A percentile compares a stretch with the other conserved stretches of the same genome.
These are phyloP conservation scores for Hydrangea macrophylla DNA, from an alignment of 148 eudicot species.

Conservation along the genomic window DNA sequence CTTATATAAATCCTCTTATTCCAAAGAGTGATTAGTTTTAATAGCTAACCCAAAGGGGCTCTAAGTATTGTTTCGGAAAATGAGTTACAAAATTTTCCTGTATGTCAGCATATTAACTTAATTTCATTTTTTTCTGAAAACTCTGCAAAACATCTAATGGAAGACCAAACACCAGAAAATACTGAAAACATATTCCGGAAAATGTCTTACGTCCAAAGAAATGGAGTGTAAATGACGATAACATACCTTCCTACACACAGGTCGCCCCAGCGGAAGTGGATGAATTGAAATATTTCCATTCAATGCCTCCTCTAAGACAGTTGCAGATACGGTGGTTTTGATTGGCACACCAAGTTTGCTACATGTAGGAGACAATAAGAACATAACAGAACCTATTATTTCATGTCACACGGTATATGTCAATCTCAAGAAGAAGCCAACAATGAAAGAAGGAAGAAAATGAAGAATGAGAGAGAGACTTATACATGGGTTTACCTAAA, in stretches of 20 bases:
- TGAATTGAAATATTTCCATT: conserved; percentile 61
- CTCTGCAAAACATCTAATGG: too few relatives aligned
- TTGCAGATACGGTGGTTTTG: conserved; percentile 94
- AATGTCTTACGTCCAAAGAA: too few relatives aligned
- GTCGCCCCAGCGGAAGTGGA: conserved; percentile 74
- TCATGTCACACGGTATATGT: neutral
- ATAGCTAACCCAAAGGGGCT: too few relatives aligned
- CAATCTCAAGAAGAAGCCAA: neutral
- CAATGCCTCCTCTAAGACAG: conserved; percentile 90
- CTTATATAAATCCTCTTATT: too few relatives aligned
- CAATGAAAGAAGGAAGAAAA: conserved; percentile 7
- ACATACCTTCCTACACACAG: conserved; percentile 67
- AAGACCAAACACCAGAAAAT: too few relatives aligned
- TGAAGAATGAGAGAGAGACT: neutral
- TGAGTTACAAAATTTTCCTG: too few relatives aligned
- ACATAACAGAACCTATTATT: conserved; percentile 10
- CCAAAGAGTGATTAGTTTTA: too few relatives aligned
- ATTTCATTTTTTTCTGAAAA: too few relatives aligned
- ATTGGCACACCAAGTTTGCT: conserved; percentile 98
- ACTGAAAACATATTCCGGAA: too few relatives aligned
- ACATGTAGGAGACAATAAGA: conserved; percentile 10
- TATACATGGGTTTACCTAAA: conserved; percentile 50
- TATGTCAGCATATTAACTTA: too few relatives aligned
- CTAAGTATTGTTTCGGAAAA: too few relatives aligned
- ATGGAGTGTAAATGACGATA: neutral